Percentiles rank a stretch among this genome's conserved stretches.
Conservation (phyloP, 768 basidiomycete genomes). For the Pleurotus ostreatus region DNA sequence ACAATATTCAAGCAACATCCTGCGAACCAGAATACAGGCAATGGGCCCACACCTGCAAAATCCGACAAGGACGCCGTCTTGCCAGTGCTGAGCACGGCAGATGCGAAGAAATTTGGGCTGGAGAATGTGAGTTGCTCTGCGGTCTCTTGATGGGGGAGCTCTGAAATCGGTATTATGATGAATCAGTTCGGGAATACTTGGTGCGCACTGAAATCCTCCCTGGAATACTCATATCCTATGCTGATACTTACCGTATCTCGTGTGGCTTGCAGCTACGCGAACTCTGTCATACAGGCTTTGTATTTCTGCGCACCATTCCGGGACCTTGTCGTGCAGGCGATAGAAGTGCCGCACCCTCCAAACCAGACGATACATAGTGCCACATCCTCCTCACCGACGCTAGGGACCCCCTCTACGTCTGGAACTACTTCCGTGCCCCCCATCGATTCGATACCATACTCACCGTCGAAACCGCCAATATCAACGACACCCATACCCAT, state of each 20-base stretch:
- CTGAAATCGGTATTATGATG: conserved; percentile 9
- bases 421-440: conserved; percentile 18
- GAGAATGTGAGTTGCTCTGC: conserved; percentile 74
- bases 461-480: conserved; percentile 16
- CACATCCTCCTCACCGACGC: conserved; percentile 13
- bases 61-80: conserved; percentile 22
- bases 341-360: conserved; percentile 29
- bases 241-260: neutral
- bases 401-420: neutral
- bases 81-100: conserved; percentile 47
- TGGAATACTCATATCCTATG: no score
- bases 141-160: neutral
- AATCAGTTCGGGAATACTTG: conserved; percentile 93
- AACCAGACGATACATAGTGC: neutral
- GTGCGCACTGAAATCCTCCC: conserved; percentile 33
- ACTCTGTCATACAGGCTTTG: conserved; percentile 95
- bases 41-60: conserved; percentile 19
- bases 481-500: conserved; percentile 38
- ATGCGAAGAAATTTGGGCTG: conserved; percentile 89
- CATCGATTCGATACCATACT: conserved; percentile 15
- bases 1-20: conserved; percentile 14
- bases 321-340: conserved; percentile 75
- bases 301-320: conserved; percentile 95
- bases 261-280: conserved; percentile 73
- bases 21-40: conserved; percentile 17